A percentile compares a stretch with the other conserved stretches of the same genome.
These are phyloP conservation scores for Xylaria nigripes DNA, from an alignment of 495 filamentous ascomycete species.

Conservation along the genomic window DNA sequence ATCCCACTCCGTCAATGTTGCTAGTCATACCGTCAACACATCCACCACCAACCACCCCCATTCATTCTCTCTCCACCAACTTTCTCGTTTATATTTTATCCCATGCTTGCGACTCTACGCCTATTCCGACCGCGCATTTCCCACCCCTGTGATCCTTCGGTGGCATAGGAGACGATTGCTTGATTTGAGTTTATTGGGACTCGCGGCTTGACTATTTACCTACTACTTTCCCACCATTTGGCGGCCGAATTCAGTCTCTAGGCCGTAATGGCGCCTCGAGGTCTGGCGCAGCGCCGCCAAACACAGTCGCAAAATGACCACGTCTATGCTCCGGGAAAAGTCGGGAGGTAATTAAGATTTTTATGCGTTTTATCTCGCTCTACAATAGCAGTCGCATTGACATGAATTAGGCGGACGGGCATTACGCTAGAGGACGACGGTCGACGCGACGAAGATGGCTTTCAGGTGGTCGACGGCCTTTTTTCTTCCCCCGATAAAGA, in stretches of 20 bases:
- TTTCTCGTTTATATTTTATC: neutral
- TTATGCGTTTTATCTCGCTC: neutral
- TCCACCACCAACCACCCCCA: neutral
- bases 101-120: neutral
- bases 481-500: conserved; percentile 80
- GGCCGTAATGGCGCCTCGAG: conserved; percentile 5
- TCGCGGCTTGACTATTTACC: neutral
- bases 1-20: neutral
- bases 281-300: conserved; percentile 23
- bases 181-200: neutral
- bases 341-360: conserved; percentile 36
- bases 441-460: conserved; percentile 79
- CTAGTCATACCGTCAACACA: neutral
- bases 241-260: neutral
- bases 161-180: neutral
- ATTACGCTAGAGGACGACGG: conserved; percentile 71
- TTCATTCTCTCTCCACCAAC: neutral
- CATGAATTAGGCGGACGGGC: conserved; percentile 60
- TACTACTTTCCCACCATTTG: neutral
- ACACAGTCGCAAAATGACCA: conserved; percentile 34
- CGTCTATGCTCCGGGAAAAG: conserved; percentile 41
- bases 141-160: no score
- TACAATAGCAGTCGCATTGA: neutral
- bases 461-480: conserved; percentile 74
- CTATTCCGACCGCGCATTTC: neutral